These are phyloP conservation scores for Entonaema liquescens DNA, from an alignment of 495 filamentous ascomycete genomes.

Conservation along the genomic window DNA sequence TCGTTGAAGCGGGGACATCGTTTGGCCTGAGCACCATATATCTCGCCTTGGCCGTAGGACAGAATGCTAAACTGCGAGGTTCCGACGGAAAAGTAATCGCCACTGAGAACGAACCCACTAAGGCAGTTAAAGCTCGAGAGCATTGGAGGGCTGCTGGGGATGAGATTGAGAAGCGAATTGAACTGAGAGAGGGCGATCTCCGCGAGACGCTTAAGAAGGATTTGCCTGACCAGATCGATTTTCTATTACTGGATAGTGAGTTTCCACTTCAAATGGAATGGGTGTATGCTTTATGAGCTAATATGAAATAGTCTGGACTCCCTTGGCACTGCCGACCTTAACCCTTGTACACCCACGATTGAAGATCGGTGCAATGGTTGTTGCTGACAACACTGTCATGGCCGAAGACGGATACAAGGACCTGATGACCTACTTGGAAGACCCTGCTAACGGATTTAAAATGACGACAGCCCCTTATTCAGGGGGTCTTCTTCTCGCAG, in stretches of 20 bases:
- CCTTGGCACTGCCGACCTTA: slow-evolving; percentile 61
- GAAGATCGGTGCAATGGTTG: slow-evolving; percentile 58
- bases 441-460: slow-evolving; percentile 44
- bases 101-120: slow-evolving; percentile 62
- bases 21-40: slow-evolving; percentile 70
- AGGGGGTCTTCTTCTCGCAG: slow-evolving; percentile 31
- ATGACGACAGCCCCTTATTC: slow-evolving; percentile 34
- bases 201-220: slow-evolving; percentile 57
- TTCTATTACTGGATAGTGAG: slow-evolving; percentile 65
- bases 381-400: slow-evolving; percentile 59
- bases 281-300: slow-evolving; percentile 6
- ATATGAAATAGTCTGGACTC: slow-evolving; percentile 59
- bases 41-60: slow-evolving; percentile 61
- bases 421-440: slow-evolving; percentile 34
- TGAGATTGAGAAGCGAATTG: slow-evolving; percentile 55
- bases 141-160: slow-evolving; percentile 60
- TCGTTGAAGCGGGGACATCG: slow-evolving; percentile 67
- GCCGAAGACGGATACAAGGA: slow-evolving; percentile 48
- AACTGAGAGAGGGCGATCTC: slow-evolving; percentile 63
- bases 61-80: slow-evolving; percentile 41
- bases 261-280: neutral
- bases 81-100: slow-evolving; percentile 57
- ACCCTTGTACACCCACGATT: slow-evolving; percentile 56
- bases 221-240: slow-evolving; percentile 56
- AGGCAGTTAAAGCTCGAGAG: slow-evolving; percentile 55